Percentiles rank a stretch among this genome's conserved stretches.
Conservation (phyloP, 2,329 filamentous ascomycete genomes). For the Paraphoma chrysanthemicola region DNA sequence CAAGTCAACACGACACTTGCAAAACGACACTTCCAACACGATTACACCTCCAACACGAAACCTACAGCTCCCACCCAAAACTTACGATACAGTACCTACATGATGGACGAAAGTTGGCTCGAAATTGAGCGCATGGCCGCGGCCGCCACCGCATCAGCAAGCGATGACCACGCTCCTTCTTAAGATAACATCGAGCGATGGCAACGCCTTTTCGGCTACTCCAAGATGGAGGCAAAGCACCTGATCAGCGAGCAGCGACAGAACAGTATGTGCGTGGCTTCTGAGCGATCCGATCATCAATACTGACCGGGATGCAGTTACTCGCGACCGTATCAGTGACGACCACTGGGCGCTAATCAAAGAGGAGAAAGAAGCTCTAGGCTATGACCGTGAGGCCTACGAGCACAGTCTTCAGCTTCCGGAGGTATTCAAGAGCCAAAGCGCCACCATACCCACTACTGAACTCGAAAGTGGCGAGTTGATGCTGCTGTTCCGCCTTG, state of each 20-base stretch:
- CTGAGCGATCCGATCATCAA: neutral
- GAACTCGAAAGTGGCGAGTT: conserved; percentile 14
- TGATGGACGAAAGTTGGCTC: conserved; percentile 13
- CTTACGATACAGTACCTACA: neutral
- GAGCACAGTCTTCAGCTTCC: conserved; percentile 45
- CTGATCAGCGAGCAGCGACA: conserved; percentile 42
- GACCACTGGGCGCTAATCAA: conserved; percentile 45
- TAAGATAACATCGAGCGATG: conserved; percentile 38
- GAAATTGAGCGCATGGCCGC: conserved; percentile 27
- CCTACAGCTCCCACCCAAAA: neutral
- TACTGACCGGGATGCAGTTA: conserved; percentile 15
- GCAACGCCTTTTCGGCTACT: conserved; percentile 45
- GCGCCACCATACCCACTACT: conserved; percentile 21
- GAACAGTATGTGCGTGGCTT: conserved; percentile 20
- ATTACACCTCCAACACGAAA: too few relatives aligned
- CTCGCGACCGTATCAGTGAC: conserved; percentile 42
- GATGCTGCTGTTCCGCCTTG: conserved; percentile 39
- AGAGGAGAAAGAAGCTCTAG: conserved; percentile 37
- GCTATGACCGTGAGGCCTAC: conserved; percentile 50
- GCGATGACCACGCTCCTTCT: conserved; percentile 21
- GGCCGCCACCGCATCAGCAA: conserved; percentile 12
- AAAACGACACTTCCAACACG: too few relatives aligned
- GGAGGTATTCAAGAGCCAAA: conserved; percentile 31
- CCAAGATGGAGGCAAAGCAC: conserved; percentile 37
- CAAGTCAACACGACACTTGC: too few relatives aligned